Percentiles rank a stretch among this genome's conserved stretches.
Evolutionary conservation across 1,284 basidiomycete species (phyloP).

Genomic region (Rhodofomes roseus): DNA sequence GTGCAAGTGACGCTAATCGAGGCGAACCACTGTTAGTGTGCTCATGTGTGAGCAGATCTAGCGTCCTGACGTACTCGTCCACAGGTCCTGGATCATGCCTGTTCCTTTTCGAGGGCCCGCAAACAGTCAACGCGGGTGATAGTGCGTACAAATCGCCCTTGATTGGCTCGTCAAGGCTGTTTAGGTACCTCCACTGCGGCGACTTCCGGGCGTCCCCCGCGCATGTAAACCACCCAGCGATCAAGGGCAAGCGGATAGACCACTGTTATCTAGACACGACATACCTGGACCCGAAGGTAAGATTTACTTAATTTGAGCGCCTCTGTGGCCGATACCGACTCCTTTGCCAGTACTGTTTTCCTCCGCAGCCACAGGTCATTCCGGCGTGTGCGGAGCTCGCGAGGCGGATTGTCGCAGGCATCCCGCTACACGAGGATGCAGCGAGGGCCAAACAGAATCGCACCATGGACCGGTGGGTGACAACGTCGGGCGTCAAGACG

Average conservation of each 20-base stretch:
- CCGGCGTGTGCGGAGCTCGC: conserved; percentile 88
- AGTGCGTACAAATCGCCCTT: conserved; percentile 67
- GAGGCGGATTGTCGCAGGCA: conserved; percentile 47
- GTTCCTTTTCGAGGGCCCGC: conserved; percentile 90
- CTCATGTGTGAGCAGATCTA: background rate
- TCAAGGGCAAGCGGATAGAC: conserved; percentile 79
- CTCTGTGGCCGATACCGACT: background rate
- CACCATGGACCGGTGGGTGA: conserved; percentile 30
- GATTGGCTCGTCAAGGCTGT: conserved; percentile 67
- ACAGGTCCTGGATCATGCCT: conserved; percentile 87
- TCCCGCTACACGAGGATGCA: conserved; percentile 14
- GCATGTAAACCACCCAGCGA: conserved; percentile 78
- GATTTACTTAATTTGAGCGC: conserved; percentile 8
- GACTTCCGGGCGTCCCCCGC: conserved; percentile 88
- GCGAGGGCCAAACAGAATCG: conserved; percentile 21
- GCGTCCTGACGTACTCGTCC: background rate
- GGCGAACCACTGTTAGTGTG: conserved; percentile 83
- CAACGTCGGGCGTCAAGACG: conserved; percentile 18
- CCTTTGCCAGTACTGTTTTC: conserved; percentile 78
- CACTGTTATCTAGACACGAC: conserved; percentile 95
- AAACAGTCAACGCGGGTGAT: conserved; percentile 86
- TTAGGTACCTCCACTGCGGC: conserved; percentile 94
- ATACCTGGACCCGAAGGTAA: conserved; percentile 85
- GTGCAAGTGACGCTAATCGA: conserved; percentile 93
- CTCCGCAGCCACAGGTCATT: conserved; percentile 90